Conservation (phyloP, 345 rosid species). For the Gossypium thurberi region DNA sequence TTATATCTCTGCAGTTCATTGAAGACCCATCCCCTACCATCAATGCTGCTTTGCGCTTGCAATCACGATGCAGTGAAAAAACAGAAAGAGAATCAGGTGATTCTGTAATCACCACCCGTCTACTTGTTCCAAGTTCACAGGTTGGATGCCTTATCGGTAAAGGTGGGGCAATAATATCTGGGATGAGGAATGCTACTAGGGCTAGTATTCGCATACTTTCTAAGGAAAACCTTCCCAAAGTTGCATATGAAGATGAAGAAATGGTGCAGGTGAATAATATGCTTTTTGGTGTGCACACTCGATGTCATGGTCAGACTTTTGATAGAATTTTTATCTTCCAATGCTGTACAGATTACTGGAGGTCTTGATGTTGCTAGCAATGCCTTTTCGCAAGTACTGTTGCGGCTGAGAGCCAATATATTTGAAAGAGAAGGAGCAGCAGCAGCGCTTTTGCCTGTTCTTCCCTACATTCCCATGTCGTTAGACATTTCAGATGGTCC, state of each 20-base stretch:
- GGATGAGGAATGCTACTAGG: slow-evolving; percentile 79
- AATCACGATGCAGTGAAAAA: slow-evolving; percentile 62
- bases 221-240: slow-evolving; percentile 82
- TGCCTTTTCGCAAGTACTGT: slow-evolving; percentile 53
- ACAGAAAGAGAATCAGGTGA: slow-evolving; percentile 54
- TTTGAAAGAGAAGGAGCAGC: slow-evolving; percentile 59
- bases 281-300: not conserved
- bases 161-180: slow-evolving; percentile 67
- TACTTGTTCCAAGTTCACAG: slow-evolving; percentile 59
- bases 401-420: slow-evolving; percentile 54
- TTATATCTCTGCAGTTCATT: slow-evolving; percentile 31
- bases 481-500: slow-evolving; percentile 37
- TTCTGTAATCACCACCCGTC: slow-evolving; percentile 46
- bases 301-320: slow-evolving; percentile 5
- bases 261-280: slow-evolving; percentile 78
- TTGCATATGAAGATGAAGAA: slow-evolving; percentile 89
- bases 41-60: slow-evolving; percentile 58
- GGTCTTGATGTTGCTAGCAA: slow-evolving; percentile 56
- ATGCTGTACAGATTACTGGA: slow-evolving; percentile 50
- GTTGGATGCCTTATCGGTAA: slow-evolving; percentile 73
- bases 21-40: slow-evolving; percentile 63
- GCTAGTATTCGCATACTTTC: slow-evolving; percentile 87
- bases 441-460: slow-evolving; percentile 46
- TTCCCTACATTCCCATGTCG: slow-evolving; percentile 51
- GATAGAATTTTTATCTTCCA: slow-evolving; percentile 7